Base-by-base conservation (phyloP, 768 basidiomycete genomes). In the Calvatia gigantea region DNA sequence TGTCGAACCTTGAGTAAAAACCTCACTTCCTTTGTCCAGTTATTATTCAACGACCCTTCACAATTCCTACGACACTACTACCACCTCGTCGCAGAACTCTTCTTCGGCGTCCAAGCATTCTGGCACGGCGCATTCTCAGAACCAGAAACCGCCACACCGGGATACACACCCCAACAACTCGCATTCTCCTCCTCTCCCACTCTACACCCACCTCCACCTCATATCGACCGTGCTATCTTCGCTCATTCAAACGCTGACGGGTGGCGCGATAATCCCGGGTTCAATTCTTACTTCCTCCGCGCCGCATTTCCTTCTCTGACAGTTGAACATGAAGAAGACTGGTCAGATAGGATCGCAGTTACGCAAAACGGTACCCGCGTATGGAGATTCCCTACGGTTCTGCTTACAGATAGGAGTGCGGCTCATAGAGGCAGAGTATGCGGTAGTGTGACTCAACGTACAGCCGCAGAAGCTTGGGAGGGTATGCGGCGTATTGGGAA, bases 41-140 rank as follows among this genome's bases (percentile, higher is more conserved):
- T 83, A 9, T 66, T 84, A 33, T 75, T 86, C 63, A 88, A 88
- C 65, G 89, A 90, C 58, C 87, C 89, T 0, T 54, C 67, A 1
- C 88, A 91, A 64, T 89, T 94, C 76, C 77, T 93, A n/a, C 73
- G 76, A 43, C 92, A 94, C 66, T 94, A 92, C 68, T 94, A 93
- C 69, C 92, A 94, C 69, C 86, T 91, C 57, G 87, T 87, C 29
- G 92, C 87, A 0, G 92, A 94, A 65, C 81, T 91, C 44, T 71
- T 91, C 54, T 73, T 93, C 29, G 91, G 91, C 29, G 71, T 80
- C 2, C 90, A 89, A 79, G 80, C 88, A 1, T 80, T 90, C 62
- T 90, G 86, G 86, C 73, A 76, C 42, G 85, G 85, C 32, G 77
- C 85, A 5, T 80, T 69, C 39, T 66, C 67, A 2, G 19, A 62